A percentile compares a stretch with the other conserved stretches of the same genome.
phyloP scores from a whole-genome alignment of 2,329 filamentous ascomycete species.

The Claviceps pusilla region DNA sequence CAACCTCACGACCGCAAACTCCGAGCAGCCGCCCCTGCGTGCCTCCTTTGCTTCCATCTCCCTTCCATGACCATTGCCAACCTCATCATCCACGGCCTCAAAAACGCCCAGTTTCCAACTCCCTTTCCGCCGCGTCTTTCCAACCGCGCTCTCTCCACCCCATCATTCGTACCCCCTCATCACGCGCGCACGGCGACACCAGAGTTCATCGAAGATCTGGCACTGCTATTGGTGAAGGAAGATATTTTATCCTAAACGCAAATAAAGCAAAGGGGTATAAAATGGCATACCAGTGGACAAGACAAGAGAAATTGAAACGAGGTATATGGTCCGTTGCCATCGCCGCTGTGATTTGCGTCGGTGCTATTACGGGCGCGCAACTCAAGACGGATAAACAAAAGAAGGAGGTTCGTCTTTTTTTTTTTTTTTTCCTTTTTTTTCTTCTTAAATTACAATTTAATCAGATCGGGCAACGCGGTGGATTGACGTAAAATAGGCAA shows the following conservation, averaged over 20 bases:
- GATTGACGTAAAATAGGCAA: constrained; percentile 11
- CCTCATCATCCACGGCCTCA: not conserved
- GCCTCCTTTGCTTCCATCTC: not conserved
- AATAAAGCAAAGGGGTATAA: not conserved
- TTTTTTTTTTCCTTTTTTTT: not conserved
- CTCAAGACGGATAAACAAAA: constrained; percentile 34
- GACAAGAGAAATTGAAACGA: constrained; percentile 19
- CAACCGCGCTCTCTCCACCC: not conserved
- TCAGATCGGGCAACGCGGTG: not conserved
- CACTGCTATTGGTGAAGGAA: too few relatives aligned
- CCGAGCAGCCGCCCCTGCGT: not conserved
- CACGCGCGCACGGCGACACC: not conserved
- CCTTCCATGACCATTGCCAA: not conserved
- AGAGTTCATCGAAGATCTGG: too few relatives aligned
- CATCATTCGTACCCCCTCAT: not conserved
- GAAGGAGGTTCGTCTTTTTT: constrained; percentile 19
- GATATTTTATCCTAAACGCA: too few relatives aligned
- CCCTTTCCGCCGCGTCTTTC: too few relatives aligned
- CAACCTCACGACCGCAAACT: not conserved
- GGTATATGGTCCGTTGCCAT: constrained; percentile 28
- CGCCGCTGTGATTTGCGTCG: constrained; percentile 31
- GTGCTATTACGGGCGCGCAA: constrained; percentile 33
- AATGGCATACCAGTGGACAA: constrained; percentile 12
- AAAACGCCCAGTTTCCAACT: not conserved
- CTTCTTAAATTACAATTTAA: not conserved